Evolutionary conservation across 2,329 filamentous ascomycete species (phyloP).

Genomic region (Alternaria postmessia): DNA sequence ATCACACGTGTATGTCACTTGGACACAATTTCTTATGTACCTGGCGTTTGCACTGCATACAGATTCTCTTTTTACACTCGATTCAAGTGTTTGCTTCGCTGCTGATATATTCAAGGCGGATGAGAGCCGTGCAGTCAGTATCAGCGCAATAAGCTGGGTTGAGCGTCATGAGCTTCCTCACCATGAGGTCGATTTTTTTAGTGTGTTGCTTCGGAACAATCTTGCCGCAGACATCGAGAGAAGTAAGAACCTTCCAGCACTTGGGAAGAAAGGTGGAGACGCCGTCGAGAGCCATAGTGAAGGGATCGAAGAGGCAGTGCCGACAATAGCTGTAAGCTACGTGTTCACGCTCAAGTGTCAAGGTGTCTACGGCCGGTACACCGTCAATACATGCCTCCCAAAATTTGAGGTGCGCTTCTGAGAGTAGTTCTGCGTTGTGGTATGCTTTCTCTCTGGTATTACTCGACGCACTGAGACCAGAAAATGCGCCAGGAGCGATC

Average conservation of each 20-base stretch:
- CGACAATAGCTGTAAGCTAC: not conserved
- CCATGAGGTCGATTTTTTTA: constrained; percentile 23
- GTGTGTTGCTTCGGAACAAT: constrained; percentile 17
- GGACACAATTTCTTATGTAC: constrained; percentile 22
- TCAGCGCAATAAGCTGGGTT: constrained; percentile 28
- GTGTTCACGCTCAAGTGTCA: not conserved
- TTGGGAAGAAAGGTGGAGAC: constrained; percentile 32
- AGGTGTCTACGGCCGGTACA: not conserved
- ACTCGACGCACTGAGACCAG: not conserved
- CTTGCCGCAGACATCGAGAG: constrained; percentile 17
- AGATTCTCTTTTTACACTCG: constrained; percentile 21
- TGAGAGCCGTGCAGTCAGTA: constrained; percentile 21
- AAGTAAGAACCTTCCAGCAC: constrained; percentile 30
- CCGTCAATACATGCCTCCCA: not conserved
- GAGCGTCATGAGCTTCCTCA: constrained; percentile 26
- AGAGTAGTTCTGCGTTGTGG: not conserved
- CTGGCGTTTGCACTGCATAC: constrained; percentile 21
- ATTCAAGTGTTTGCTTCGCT: constrained; percentile 17
- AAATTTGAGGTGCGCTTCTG: not conserved
- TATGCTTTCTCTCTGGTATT: too few relatives aligned
- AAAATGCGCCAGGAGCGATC: not conserved
- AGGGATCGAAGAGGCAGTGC: not conserved
- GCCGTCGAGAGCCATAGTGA: constrained; percentile 23
- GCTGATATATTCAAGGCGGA: constrained; percentile 16
- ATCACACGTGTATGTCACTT: constrained; percentile 20